Percentiles rank a stretch among this genome's conserved stretches.
Conservation (phyloP, 768 basidiomycete genomes). For the Mycena olivaceomarginata region DNA sequence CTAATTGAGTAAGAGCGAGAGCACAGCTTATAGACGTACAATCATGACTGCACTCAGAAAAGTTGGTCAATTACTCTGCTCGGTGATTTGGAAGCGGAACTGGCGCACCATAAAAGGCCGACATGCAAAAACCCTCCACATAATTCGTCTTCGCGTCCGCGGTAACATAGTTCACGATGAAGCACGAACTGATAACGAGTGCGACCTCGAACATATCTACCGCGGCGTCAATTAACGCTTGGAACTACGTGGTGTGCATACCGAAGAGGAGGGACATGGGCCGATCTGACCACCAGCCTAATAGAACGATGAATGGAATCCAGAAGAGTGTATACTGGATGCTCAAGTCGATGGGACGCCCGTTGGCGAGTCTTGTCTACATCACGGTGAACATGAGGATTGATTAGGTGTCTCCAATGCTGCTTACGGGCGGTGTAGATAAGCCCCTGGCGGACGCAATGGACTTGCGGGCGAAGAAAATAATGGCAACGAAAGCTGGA, state of each 20-base stretch:
- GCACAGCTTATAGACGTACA: no score
- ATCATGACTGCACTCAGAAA: no score
- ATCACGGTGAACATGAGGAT: not conserved
- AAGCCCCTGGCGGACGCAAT: constrained; percentile 58
- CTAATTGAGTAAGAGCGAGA: no score
- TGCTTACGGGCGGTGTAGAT: constrained; percentile 62
- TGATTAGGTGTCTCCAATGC: not conserved
- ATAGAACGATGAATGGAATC: constrained; percentile 83
- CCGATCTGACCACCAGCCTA: constrained; percentile 66
- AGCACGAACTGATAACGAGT: constrained; percentile 78
- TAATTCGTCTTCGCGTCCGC: constrained; percentile 85
- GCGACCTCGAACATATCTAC: constrained; percentile 67
- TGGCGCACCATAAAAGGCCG: constrained; percentile 71
- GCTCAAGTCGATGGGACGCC: constrained; percentile 83
- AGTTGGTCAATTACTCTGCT: no score
- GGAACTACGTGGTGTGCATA: constrained; percentile 46
- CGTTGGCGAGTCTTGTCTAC: constrained; percentile 74
- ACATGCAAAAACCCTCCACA: constrained; percentile 82
- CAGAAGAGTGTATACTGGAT: constrained; percentile 88
- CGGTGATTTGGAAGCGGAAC: no score
- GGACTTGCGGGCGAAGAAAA: constrained; percentile 70
- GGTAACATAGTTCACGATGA: constrained; percentile 88
- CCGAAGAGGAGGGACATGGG: constrained; percentile 83
- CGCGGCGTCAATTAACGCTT: not conserved
- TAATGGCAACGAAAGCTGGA: constrained; percentile 67